A percentile compares a stretch with the other conserved stretches of the same genome.
Evolutionary conservation across 2,329 filamentous ascomycete genomes (phyloP).

Genomic region (Penicillium occitanis): DNA sequence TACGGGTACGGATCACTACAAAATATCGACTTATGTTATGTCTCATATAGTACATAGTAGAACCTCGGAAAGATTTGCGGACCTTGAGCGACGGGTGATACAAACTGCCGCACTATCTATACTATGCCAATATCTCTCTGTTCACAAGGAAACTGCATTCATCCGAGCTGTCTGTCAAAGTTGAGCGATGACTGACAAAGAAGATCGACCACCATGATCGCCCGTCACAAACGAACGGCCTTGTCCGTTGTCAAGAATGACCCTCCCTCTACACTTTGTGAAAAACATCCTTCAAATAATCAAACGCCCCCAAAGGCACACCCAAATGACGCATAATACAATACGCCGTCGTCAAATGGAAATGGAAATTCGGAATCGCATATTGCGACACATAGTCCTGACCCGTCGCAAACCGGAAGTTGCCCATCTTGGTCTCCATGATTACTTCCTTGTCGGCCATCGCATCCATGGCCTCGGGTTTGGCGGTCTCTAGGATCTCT

Average conservation of each 20-base stretch:
- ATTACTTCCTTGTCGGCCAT: slow-evolving; percentile 44
- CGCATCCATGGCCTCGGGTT: slow-evolving; percentile 45
- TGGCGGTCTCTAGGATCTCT: slow-evolving; percentile 47
- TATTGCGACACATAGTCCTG: slow-evolving; percentile 51
- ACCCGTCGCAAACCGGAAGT: slow-evolving; percentile 42
- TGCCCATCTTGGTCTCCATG: slow-evolving; percentile 33
- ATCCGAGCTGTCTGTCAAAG: neutral
- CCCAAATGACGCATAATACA: slow-evolving; percentile 61
- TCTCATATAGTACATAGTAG: neutral
- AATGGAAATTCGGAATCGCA: slow-evolving; percentile 62
- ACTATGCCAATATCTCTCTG: neutral
- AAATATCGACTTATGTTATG: neutral
- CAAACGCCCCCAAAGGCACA: slow-evolving; percentile 60
- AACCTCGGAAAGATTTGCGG: neutral
- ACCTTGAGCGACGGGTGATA: neutral
- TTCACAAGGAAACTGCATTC: neutral
- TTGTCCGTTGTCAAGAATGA: neutral
- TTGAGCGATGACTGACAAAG: neutral
- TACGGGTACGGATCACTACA: neutral
- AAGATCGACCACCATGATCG: neutral
- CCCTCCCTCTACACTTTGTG: slow-evolving; percentile 3
- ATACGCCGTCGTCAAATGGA: slow-evolving; percentile 63
- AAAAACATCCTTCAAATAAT: slow-evolving; percentile 48
- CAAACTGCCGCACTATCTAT: neutral
- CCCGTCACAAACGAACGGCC: neutral